Evolutionary conservation across 176 grass and related monocot species (phyloP), one percentile per base, ranked within the genome.

Genomic region (Carex parvula): DNA sequence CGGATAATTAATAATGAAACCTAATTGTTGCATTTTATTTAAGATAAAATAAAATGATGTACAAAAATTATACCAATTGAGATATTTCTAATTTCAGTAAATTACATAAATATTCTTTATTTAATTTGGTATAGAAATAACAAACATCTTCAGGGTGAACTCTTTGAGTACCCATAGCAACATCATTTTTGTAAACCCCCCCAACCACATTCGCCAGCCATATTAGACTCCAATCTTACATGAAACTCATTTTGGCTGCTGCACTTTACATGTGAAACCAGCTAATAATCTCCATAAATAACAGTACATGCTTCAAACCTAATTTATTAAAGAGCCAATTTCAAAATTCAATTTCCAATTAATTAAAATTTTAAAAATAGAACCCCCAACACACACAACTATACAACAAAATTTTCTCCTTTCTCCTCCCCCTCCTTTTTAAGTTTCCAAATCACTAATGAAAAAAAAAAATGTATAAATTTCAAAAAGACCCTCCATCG

Each of bases 261-360:
- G 60, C 55, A 44, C 32, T 62, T 81, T 81, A 22, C 79, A 81
- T 64, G 79, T 66, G 60, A 83, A 66, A 67, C 60, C 80, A 83
- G 46, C 60, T 83, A 50, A 50, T 16, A 14, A 83, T 68, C 6
- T 70, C 37, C 60, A 62, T 50, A 15, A 82, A 53, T 67, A 65
- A 65, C 18, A 29, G 18, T 21, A 83, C 13, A 44, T 70, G 18
- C 37, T 82, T 83, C 41, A 67, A 77, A 78, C 52, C 52, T 78
- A 78, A 30, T 83, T 66, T 50, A 83, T 44, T 44, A 44, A 83
- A 33, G 24, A 56, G 13, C 46, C 2, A 57, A 55, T 78, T 69
- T 69, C 59, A 64, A 64, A 46, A 81, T 64, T 8, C 79, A 64
- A 81, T 83, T 82, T 83, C 80, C 60, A 83, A 64, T 50, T 69